phyloP scores from a whole-genome alignment of 225 moss, liverwort and hornwort genomes.

The Neckera pumila region DNA sequence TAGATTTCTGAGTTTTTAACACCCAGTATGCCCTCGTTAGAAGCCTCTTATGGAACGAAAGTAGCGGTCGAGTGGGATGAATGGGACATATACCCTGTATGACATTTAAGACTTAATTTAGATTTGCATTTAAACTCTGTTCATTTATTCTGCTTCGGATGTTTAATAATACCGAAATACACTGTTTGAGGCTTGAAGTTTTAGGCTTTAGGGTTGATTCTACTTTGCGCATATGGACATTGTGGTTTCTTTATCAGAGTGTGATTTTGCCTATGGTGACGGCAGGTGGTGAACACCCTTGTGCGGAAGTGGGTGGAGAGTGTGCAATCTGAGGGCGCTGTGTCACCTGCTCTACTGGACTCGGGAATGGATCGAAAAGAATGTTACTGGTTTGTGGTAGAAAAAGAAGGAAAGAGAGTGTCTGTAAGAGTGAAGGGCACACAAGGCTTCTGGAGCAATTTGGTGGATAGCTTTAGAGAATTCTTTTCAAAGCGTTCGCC shows the following conservation, averaged over 20 bases:
- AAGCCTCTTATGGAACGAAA: neutral
- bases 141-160: neutral
- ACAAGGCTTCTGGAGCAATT: constrained; percentile 17
- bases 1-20: neutral
- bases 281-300: constrained; percentile 32
- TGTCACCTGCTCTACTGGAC: constrained; percentile 8
- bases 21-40: no score
- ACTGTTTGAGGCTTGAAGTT: no score
- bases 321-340: constrained; percentile 11
- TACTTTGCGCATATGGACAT: neutral
- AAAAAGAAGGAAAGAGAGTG: constrained; percentile 8
- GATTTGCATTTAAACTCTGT: neutral
- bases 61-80: neutral
- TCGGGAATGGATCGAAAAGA: neutral
- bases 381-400: constrained; percentile 11
- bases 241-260: neutral
- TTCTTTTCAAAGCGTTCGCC: constrained; percentile 1
- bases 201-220: neutral
- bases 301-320: constrained; percentile 37
- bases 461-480: constrained; percentile 13
- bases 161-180: neutral
- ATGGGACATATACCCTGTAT: neutral
- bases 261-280: neutral
- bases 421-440: constrained; percentile 18
- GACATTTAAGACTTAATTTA: neutral